phyloP scores from a whole-genome alignment of 1,284 basidiomycete genomes.

The Papiliotrema fonsecae region DNA sequence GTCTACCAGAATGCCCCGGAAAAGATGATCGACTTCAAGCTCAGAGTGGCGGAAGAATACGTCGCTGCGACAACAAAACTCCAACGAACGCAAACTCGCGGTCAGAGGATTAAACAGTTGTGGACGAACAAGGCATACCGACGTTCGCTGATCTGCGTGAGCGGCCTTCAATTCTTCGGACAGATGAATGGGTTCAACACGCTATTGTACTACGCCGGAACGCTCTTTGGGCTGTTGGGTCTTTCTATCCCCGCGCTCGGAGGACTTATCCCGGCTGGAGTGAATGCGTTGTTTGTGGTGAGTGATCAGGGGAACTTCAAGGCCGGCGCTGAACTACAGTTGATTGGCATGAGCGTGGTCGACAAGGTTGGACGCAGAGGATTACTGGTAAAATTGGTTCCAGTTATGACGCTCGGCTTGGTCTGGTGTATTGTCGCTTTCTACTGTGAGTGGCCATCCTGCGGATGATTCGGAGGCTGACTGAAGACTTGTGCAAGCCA shows the following conservation, averaged over 20 bases:
- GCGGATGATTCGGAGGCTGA: background rate
- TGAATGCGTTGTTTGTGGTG: constrained; percentile 5
- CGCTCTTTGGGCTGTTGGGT: background rate
- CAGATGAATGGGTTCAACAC: constrained; percentile 28
- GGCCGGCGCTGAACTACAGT: background rate
- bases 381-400: constrained; percentile 22
- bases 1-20: constrained; percentile 33
- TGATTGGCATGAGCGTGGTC: constrained; percentile 10
- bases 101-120: constrained; percentile 8
- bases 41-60: constrained; percentile 27
- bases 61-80: constrained; percentile 20
- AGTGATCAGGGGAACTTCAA: background rate
- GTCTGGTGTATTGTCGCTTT: background rate
- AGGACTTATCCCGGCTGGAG: background rate
- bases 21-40: constrained; percentile 35
- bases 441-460: background rate
- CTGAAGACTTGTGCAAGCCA: background rate
- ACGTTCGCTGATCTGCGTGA: constrained; percentile 19
- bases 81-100: constrained; percentile 10
- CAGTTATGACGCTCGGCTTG: constrained; percentile 16
- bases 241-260: background rate
- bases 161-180: constrained; percentile 12
- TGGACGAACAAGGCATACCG: constrained; percentile 24
- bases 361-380: constrained; percentile 37
- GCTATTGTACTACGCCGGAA: background rate